These are phyloP conservation scores for Colletotrichum agaves DNA, from an alignment of 2,329 filamentous ascomycete species.

Conservation along the genomic window DNA sequence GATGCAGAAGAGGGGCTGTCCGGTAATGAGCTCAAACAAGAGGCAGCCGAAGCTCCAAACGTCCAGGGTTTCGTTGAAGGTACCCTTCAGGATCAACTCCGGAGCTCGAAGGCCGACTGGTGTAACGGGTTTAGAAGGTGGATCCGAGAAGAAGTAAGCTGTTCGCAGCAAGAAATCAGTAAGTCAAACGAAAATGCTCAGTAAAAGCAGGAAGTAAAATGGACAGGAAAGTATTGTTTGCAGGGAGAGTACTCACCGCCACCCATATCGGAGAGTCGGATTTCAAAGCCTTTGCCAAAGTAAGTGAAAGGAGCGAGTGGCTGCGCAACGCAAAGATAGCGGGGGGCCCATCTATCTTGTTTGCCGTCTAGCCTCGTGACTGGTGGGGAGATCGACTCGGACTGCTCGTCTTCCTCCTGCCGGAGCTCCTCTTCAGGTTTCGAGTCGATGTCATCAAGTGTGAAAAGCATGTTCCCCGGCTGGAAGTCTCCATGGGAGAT, in stretches of 20 bases:
- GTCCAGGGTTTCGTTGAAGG: slow-evolving; percentile 40
- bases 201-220: too few species aligned
- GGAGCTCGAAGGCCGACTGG: slow-evolving; percentile 44
- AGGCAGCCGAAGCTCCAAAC: slow-evolving; percentile 48
- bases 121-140: slow-evolving; percentile 40
- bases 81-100: slow-evolving; percentile 43
- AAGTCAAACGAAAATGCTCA: too few species aligned
- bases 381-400: slow-evolving; percentile 41
- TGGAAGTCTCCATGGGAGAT: slow-evolving; percentile 54
- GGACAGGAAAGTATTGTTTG: too few species aligned
- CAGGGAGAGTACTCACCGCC: too few species aligned
- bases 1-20: slow-evolving; percentile 44
- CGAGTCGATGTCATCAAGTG: slow-evolving; percentile 44
- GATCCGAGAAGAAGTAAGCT: slow-evolving; percentile 44
- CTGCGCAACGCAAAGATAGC: slow-evolving; percentile 45
- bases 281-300: too few species aligned
- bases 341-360: slow-evolving; percentile 44
- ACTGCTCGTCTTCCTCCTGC: slow-evolving; percentile 41
- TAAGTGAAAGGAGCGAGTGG: slow-evolving; percentile 16
- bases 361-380: slow-evolving; percentile 46
- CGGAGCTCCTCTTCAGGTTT: slow-evolving; percentile 40
- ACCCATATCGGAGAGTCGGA: too few species aligned
- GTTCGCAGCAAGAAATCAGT: background rate
- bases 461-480: slow-evolving; percentile 51
- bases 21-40: slow-evolving; percentile 45